Percentiles rank a stretch among this genome's conserved stretches.
phyloP scores from a whole-genome alignment of 768 basidiomycete species.

The Imleria badia region DNA sequence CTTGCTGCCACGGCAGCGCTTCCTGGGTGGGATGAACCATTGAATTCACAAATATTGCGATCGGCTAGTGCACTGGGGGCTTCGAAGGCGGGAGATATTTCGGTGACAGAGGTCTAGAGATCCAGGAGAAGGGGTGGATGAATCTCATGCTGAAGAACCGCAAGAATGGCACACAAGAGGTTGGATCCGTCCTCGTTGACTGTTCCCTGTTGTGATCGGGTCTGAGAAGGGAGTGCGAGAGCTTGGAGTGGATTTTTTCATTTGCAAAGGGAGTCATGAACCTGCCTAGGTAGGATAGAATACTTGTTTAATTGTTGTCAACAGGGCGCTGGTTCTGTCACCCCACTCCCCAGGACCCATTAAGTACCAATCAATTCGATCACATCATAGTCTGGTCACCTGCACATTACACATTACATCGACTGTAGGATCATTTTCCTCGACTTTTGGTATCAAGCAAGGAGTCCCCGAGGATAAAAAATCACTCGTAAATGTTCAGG shows the following conservation, averaged over 20 bases:
- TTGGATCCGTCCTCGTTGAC: conserved; percentile 6
- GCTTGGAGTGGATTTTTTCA: too few relatives aligned
- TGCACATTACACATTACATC: too few relatives aligned
- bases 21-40: conserved; percentile 41
- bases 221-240: too few relatives aligned
- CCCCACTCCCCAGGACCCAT: too few relatives aligned
- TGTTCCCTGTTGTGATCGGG: neutral
- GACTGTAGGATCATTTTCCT: neutral
- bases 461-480: neutral
- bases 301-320: too few relatives aligned
- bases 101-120: conserved; percentile 1
- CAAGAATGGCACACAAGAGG: neutral
- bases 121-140: conserved; percentile 7
- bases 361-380: too few relatives aligned
- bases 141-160: conserved; percentile 1
- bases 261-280: too few relatives aligned
- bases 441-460: neutral
- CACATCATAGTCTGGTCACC: too few relatives aligned
- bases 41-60: conserved; percentile 46
- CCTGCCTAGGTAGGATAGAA: too few relatives aligned
- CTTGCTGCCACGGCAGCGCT: conserved; percentile 15
- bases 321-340: too few relatives aligned
- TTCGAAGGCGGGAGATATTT: conserved; percentile 10
- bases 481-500: conserved; percentile 20
- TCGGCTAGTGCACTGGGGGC: conserved; percentile 46